A percentile compares a stretch with the other conserved stretches of the same genome.
Conservation (phyloP, 345 rosid species). For the Bretschneidera sinensis region DNA sequence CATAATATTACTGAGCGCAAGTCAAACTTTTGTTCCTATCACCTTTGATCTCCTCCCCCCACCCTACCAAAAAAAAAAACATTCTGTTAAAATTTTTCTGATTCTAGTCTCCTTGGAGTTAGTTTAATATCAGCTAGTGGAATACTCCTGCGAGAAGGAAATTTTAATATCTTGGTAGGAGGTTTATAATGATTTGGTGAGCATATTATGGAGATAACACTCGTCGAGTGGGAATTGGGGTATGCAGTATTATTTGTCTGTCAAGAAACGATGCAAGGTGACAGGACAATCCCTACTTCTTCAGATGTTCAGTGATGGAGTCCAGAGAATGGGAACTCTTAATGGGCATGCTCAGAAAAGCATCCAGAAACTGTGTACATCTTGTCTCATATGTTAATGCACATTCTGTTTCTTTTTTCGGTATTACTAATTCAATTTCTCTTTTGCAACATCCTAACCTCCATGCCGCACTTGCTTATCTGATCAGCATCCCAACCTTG, state of each 20-base stretch:
- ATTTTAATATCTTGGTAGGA: slow-evolving; percentile 17
- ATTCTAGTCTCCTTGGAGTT: slow-evolving; percentile 1
- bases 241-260: slow-evolving; percentile 35
- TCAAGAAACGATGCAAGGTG: slow-evolving; percentile 72
- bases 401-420: too few relatives aligned
- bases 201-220: slow-evolving; percentile 34
- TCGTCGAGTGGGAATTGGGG: slow-evolving; percentile 48
- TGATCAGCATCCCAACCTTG: too few relatives aligned
- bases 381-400: background rate
- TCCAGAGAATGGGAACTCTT: slow-evolving; percentile 43
- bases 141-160: slow-evolving; percentile 22
- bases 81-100: background rate
- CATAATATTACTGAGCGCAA: background rate
- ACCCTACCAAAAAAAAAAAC: background rate
- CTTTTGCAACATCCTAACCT: too few relatives aligned
- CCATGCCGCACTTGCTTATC: too few relatives aligned
- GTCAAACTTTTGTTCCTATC: background rate
- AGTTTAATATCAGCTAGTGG: slow-evolving; percentile 20
- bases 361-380: background rate
- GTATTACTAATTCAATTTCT: too few relatives aligned
- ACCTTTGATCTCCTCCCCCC: background rate
- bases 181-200: slow-evolving; percentile 52
- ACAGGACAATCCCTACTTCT: slow-evolving; percentile 46
- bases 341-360: slow-evolving; percentile 59
- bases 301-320: slow-evolving; percentile 39